Evolutionary conservation across 306 rosid species (phyloP).

Genomic region (Trifolium dubium): DNA sequence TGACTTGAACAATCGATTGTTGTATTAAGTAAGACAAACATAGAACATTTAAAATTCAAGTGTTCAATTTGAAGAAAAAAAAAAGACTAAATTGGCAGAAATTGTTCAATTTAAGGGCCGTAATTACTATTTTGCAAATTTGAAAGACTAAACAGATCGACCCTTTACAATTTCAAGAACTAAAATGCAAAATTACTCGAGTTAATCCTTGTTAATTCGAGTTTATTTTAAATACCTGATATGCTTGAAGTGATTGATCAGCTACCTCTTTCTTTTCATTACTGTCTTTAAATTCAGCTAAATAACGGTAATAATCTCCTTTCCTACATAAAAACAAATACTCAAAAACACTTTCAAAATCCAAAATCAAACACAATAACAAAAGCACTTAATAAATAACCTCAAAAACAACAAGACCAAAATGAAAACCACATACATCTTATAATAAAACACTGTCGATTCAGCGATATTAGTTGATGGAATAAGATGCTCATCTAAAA

Average conservation of each 20-base stretch:
- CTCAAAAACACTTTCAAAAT: background rate
- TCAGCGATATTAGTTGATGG: conserved; percentile 48
- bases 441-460: conserved; percentile 49
- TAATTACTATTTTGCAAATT: too few species aligned
- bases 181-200: background rate
- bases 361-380: background rate
- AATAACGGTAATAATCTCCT: conserved; percentile 49
- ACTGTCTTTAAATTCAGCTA: conserved; percentile 49
- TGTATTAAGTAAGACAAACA: too few species aligned
- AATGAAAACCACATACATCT: conserved; percentile 45
- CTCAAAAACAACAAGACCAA: background rate
- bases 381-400: background rate
- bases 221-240: conserved; percentile 44
- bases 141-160: background rate
- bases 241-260: conserved; percentile 51
- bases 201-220: conserved; percentile 4
- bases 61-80: too few species aligned
- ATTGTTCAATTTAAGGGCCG: too few species aligned
- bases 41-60: too few species aligned
- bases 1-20: too few species aligned
- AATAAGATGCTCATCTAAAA: conserved; percentile 57
- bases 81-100: too few species aligned
- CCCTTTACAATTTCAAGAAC: background rate
- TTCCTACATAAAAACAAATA: conserved; percentile 49
- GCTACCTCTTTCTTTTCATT: conserved; percentile 51